phyloP scores from a whole-genome alignment of 768 basidiomycete species.

The Termitomyces eurrhizus region DNA sequence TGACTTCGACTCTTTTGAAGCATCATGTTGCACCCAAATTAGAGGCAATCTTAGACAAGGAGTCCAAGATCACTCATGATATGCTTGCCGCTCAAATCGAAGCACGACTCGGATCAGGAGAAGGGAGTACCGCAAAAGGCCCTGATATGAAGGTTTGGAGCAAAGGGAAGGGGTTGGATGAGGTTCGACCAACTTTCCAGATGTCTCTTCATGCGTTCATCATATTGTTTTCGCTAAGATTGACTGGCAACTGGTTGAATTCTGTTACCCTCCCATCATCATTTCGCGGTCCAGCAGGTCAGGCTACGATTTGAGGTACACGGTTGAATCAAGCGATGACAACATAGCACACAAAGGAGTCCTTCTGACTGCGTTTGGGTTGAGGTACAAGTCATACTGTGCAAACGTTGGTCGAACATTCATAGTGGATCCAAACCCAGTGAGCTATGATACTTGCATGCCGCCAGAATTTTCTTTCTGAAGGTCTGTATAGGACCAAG shows the following conservation, averaged over 20 bases:
- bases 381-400: slow-evolving; percentile 92
- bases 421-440: slow-evolving; percentile 90
- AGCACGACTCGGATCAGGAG: slow-evolving; percentile 80
- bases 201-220: not conserved
- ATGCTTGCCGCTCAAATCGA: slow-evolving; percentile 84
- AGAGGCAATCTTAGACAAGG: slow-evolving; percentile 87
- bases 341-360: slow-evolving; percentile 86
- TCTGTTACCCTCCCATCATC: slow-evolving; percentile 93
- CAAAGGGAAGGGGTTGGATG: slow-evolving; percentile 67
- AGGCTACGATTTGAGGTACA: slow-evolving; percentile 86
- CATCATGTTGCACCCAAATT: slow-evolving; percentile 86
- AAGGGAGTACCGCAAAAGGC: slow-evolving; percentile 70
- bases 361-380: slow-evolving; percentile 79
- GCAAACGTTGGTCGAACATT: slow-evolving; percentile 91
- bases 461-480: slow-evolving; percentile 2
- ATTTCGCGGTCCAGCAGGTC: slow-evolving; percentile 82
- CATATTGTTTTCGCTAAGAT: slow-evolving; percentile 42
- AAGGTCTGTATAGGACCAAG: slow-evolving; percentile 68
- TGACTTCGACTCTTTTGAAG: slow-evolving; percentile 83
- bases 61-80: slow-evolving; percentile 88
- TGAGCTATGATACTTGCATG: slow-evolving; percentile 25
- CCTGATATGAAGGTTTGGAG: slow-evolving; percentile 94
- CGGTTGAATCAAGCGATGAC: slow-evolving; percentile 82
- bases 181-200: slow-evolving; percentile 45
- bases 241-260: slow-evolving; percentile 89